Evolutionary conservation across 371 early-diverging fungal species (phyloP), one percentile per base, ranked within the genome.

Genomic region (Mucor sp.): DNA sequence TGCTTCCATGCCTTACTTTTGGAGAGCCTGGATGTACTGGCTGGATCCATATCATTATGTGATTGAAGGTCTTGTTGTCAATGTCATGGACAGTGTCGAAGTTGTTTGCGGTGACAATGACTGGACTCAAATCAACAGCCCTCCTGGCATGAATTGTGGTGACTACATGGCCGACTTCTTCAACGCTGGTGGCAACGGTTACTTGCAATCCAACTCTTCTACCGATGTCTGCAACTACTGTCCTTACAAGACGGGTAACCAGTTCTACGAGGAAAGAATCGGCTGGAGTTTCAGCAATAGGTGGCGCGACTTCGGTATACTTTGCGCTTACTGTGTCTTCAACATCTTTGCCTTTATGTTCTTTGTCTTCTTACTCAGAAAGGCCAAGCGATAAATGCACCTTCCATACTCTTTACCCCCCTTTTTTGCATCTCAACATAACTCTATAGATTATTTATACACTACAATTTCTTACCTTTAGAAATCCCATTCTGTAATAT

Each of bases 21-120:
- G 93, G 91, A 76, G 86, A 14, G 63, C 81, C 0, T 92, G 92
- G 91, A 88, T 95, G 86, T 93, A 92, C 74, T 90, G 88, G 86
- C 62, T 92, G n/a, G 87, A 87, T 69, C 92, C 92, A 6, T 90
- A 89, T 71, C 87, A 87, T 60, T 93, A 95, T 74, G 77, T 89
- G 9, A 83, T 91, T 50, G 94, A 94, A 72, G 93, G 90, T 60
- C 77, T 93, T 9, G 81, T 93, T 7, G 84, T 87, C 62, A 92
- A 88, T 65, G 93, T 89, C 28, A 76, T 95, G 68, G 80, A 88
- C 23, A 74, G 76, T 21, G 78, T 87, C 3, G 59, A 62, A 12
- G 81, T 93, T 6, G 28, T 44, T 1, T 95, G 95, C 72, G 62
- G 69, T 15, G 70, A 60, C 0, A 58, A 62, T 1, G 91, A 90